These are phyloP conservation scores for Irpex lacteus DNA, from an alignment of 1,284 basidiomycete genomes.

Conservation along the genomic window DNA sequence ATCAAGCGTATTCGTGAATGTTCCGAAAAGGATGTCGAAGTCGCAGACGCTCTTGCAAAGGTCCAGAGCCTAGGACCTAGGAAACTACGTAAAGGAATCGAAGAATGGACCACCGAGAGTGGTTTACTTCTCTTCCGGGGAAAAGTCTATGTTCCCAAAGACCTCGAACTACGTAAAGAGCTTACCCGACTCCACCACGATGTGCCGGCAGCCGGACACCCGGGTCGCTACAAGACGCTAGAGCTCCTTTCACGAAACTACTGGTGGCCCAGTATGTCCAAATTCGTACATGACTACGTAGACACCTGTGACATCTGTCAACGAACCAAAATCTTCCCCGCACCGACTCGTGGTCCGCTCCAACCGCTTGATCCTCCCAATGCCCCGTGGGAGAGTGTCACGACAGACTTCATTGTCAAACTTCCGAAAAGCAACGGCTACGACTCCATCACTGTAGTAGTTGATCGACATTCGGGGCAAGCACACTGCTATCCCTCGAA, in stretches of 20 bases:
- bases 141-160: conserved; percentile 1
- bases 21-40: background rate
- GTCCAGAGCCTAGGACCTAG: background rate
- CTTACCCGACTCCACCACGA: background rate
- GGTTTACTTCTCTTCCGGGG: background rate
- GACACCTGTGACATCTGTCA: too few species aligned
- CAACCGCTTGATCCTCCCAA: too few species aligned
- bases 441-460: too few species aligned
- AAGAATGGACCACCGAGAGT: background rate
- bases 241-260: background rate
- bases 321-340: too few species aligned
- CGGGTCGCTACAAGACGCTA: background rate
- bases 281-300: conserved; percentile 32
- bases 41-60: background rate
- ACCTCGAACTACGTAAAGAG: background rate
- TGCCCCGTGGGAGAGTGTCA: too few species aligned
- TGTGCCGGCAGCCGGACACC: background rate
- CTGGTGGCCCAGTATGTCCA: conserved; percentile 3
- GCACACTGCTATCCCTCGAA: too few species aligned
- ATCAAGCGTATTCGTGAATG: background rate
- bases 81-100: background rate
- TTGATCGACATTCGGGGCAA: too few species aligned
- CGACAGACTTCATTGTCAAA: too few species aligned
- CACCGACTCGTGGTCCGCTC: too few species aligned
- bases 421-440: too few species aligned